These are phyloP conservation scores for Fusarium sp. DNA, from an alignment of 2,329 filamentous ascomycete genomes.

Conservation along the genomic window DNA sequence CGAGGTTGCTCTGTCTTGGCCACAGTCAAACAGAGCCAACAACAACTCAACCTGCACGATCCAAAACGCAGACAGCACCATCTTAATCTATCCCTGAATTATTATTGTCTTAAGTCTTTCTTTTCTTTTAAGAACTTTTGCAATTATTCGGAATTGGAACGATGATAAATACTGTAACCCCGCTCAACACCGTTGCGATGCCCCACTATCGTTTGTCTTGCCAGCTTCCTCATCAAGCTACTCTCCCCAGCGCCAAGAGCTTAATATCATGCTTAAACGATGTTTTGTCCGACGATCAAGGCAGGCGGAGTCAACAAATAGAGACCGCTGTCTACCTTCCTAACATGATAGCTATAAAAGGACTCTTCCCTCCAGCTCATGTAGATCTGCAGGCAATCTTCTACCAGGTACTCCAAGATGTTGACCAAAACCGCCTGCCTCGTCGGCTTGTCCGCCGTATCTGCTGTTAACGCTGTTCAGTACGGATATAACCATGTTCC, in stretches of 20 bases:
- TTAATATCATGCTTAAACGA: slow-evolving; percentile 22
- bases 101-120: background rate
- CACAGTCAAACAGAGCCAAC: fast-evolving
- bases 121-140: background rate
- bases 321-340: slow-evolving; percentile 16
- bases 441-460: slow-evolving; percentile 6
- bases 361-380: background rate
- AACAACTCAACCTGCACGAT: fast-evolving
- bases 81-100: background rate
- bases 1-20: background rate
- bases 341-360: slow-evolving; percentile 14
- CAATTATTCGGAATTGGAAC: background rate
- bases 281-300: slow-evolving; percentile 2
- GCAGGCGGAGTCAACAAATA: slow-evolving; percentile 26
- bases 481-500: slow-evolving; percentile 35
- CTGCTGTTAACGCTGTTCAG: slow-evolving; percentile 17
- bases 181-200: slow-evolving; percentile 15
- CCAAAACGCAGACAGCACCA: background rate
- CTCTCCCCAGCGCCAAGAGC: slow-evolving; percentile 32
- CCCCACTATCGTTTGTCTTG: slow-evolving; percentile 15
- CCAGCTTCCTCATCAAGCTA: slow-evolving; percentile 37
- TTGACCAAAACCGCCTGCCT: background rate
- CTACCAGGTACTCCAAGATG: background rate
- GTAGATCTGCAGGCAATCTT: fast-evolving
- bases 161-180: background rate